phyloP scores from a whole-genome alignment of 495 filamentous ascomycete genomes.

The Halenospora varia region DNA sequence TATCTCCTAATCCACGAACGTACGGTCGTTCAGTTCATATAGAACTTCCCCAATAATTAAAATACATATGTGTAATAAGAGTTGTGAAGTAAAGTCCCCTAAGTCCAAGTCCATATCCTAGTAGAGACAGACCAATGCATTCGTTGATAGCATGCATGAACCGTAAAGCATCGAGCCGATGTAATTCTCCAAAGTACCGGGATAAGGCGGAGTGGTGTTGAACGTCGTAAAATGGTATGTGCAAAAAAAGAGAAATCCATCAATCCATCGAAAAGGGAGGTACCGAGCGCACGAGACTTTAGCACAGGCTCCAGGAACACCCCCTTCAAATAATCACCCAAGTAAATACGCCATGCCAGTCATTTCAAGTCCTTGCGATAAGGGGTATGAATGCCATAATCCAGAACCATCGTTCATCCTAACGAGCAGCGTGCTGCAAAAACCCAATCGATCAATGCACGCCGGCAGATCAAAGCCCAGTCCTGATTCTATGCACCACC shows the following conservation, averaged over 20 bases:
- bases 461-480: constrained; percentile 26
- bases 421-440: constrained; percentile 19
- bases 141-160: neutral
- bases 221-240: constrained; percentile 19
- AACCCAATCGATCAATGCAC: constrained; percentile 26
- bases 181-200: neutral
- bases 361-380: constrained; percentile 16
- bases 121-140: constrained; percentile 11
- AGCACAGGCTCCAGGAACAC: constrained; percentile 24
- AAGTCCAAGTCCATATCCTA: constrained; percentile 1
- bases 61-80: constrained; percentile 22
- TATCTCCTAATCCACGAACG: no score
- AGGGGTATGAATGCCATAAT: constrained; percentile 7
- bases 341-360: constrained; percentile 12
- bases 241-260: constrained; percentile 1
- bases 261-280: neutral
- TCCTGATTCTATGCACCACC: constrained; percentile 18
- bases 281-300: constrained; percentile 29
- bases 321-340: constrained; percentile 5
- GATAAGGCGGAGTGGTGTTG: constrained; percentile 16
- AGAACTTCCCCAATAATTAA: constrained; percentile 15
- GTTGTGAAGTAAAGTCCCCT: constrained; percentile 8
- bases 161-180: constrained; percentile 4
- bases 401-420: constrained; percentile 22
- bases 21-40: no score